Evolutionary conservation across 179 eudicot species (phyloP).

Genomic region (Beta corolliflora): DNA sequence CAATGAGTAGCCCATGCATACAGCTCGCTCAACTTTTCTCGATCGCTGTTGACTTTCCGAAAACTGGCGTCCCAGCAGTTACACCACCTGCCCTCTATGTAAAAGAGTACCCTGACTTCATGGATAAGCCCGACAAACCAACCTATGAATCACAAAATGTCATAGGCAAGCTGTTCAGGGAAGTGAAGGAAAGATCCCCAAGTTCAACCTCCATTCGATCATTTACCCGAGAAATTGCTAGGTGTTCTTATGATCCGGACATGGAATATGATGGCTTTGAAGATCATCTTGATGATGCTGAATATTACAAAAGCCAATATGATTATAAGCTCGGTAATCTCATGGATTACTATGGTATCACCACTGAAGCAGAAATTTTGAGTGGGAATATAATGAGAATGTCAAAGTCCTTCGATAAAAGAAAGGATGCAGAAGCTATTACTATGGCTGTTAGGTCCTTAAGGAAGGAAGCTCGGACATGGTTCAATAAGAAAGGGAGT

Average conservation of each 20-base stretch:
- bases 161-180: constrained; percentile 81
- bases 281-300: constrained; percentile 66
- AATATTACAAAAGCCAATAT: constrained; percentile 63
- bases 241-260: constrained; percentile 54
- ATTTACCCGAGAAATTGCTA: constrained; percentile 67
- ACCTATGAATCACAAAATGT: constrained; percentile 60
- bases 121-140: constrained; percentile 86
- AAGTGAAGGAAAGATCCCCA: constrained; percentile 66
- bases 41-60: constrained; percentile 91
- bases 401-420: constrained; percentile 66
- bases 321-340: constrained; percentile 76
- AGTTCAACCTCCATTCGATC: constrained; percentile 32
- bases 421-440: constrained; percentile 74
- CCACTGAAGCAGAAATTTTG: constrained; percentile 80
- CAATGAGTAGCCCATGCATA: constrained; percentile 61
- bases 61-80: constrained; percentile 90
- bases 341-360: constrained; percentile 87
- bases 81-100: constrained; percentile 70
- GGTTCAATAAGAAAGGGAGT: constrained; percentile 48
- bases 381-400: constrained; percentile 82
- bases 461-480: constrained; percentile 76
- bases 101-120: constrained; percentile 82
- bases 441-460: constrained; percentile 66
- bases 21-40: constrained; percentile 75
- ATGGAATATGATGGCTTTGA: constrained; percentile 79